phyloP scores from a whole-genome alignment of 306 rosid species.

The Acacia melanoxylon region DNA sequence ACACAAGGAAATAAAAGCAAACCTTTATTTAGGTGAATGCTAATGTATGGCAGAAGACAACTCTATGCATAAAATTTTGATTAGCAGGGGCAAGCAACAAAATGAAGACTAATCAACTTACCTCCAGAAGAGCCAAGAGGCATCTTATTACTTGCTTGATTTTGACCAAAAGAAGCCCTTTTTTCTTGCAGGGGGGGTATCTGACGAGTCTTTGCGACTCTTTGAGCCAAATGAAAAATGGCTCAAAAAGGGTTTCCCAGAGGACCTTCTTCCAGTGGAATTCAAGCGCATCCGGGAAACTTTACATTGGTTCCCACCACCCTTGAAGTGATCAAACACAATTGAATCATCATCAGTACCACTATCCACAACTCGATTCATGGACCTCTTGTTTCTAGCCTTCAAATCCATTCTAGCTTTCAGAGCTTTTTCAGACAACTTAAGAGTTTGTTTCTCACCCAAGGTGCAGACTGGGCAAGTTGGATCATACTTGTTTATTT shows the following conservation, averaged over 20 bases:
- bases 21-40: conserved; percentile 8
- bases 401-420: conserved; percentile 76
- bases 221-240: conserved; percentile 89
- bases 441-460: conserved; percentile 72
- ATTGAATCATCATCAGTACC: conserved; percentile 56
- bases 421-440: conserved; percentile 68
- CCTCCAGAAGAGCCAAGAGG: conserved; percentile 49
- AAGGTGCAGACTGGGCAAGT: conserved; percentile 81
- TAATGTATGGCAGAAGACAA: conserved; percentile 18
- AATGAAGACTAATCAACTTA: conserved; percentile 34
- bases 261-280: conserved; percentile 66
- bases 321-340: conserved; percentile 52
- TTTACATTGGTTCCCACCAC: conserved; percentile 46
- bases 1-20: conserved; percentile 8
- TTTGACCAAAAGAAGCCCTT: conserved; percentile 96
- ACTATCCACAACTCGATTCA: conserved; percentile 55
- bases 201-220: conserved; percentile 55
- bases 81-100: conserved; percentile 26
- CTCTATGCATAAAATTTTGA: conserved; percentile 13
- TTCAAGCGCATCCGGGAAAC: conserved; percentile 56
- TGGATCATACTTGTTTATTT: conserved; percentile 78
- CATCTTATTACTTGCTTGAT: conserved; percentile 62
- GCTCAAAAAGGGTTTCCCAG: conserved; percentile 71
- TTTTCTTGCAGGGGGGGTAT: conserved; percentile 58
- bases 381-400: conserved; percentile 64